phyloP scores from a whole-genome alignment of 257 asterid genomes.

The Capsicum baccatum region DNA sequence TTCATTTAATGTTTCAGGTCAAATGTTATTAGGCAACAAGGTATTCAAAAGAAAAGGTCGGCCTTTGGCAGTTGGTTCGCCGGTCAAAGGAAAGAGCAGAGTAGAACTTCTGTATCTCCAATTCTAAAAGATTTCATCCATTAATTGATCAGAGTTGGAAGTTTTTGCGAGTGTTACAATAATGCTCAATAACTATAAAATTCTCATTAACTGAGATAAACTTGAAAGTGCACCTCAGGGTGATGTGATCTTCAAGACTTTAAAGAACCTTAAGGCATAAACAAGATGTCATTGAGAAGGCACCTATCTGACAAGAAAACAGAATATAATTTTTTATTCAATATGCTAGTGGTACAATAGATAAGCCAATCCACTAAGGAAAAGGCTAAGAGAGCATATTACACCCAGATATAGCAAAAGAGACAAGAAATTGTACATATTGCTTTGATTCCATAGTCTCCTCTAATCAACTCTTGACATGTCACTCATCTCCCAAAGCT shows the following conservation, averaged over 20 bases:
- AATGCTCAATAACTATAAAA: not conserved
- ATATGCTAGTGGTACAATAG: slow-evolving; percentile 10
- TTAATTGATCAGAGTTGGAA: not conserved
- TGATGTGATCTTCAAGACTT: not conserved
- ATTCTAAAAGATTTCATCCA: not conserved
- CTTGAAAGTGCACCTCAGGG: not conserved
- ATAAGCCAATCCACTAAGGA: slow-evolving; percentile 24
- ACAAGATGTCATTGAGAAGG: slow-evolving; percentile 20
- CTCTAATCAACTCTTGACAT: slow-evolving; percentile 17
- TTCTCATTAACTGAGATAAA: not conserved
- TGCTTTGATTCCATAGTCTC: slow-evolving; percentile 22
- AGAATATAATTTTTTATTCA: not conserved
- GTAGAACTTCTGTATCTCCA: not conserved
- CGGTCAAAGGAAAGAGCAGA: not conserved
- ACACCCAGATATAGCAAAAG: not conserved
- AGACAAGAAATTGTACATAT: slow-evolving; percentile 25
- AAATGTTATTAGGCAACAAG: not conserved
- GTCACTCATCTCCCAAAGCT: slow-evolving; percentile 92
- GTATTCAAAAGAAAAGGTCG: slow-evolving; percentile 6
- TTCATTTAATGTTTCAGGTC: not conserved
- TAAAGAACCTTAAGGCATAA: slow-evolving; percentile 12
- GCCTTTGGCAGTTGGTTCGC: not conserved
- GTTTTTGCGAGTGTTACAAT: not conserved
- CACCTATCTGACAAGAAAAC: not conserved
- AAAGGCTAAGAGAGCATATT: slow-evolving; percentile 18